Evolutionary conservation across 768 basidiomycete genomes (phyloP).

Genomic region (Russula virescens): DNA sequence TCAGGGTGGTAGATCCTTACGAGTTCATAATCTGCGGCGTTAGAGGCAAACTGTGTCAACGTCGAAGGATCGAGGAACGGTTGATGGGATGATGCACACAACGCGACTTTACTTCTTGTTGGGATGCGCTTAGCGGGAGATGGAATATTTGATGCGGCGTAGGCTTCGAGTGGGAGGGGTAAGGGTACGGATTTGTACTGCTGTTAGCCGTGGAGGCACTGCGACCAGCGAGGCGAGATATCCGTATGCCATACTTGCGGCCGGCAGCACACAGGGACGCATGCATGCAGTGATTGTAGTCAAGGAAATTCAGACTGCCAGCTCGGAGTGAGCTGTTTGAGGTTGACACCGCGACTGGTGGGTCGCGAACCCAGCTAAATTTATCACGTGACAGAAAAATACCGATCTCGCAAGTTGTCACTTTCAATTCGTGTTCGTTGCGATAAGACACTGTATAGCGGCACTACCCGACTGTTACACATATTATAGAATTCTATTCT

Average conservation of each 20-base stretch:
- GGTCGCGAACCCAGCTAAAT: too few relatives aligned
- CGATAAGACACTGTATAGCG: too few relatives aligned
- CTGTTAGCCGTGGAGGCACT: constrained; percentile 18
- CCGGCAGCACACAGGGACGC: neutral
- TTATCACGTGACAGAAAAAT: too few relatives aligned
- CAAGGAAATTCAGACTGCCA: neutral
- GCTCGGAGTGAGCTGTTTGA: too few relatives aligned
- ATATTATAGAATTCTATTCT: neutral
- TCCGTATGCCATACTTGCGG: neutral
- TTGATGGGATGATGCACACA: constrained; percentile 29
- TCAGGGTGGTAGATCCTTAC: constrained; percentile 78
- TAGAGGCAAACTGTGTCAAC: neutral
- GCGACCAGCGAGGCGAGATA: neutral
- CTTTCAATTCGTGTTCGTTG: too few relatives aligned
- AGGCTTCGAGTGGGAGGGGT: constrained; percentile 32
- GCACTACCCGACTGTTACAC: neutral
- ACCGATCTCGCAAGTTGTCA: too few relatives aligned
- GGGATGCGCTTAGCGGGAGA: constrained; percentile 32
- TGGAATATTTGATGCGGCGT: constrained; percentile 40
- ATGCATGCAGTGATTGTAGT: neutral
- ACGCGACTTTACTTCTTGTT: constrained; percentile 35
- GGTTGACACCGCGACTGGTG: too few relatives aligned
- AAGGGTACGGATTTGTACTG: constrained; percentile 33
- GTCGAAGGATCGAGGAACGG: constrained; percentile 16
- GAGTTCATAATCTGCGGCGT: constrained; percentile 64